Evolutionary conservation across 2,329 filamentous ascomycete species (phyloP), one percentile per base, ranked within the genome.

Genomic region (Cercospora sojina): DNA sequence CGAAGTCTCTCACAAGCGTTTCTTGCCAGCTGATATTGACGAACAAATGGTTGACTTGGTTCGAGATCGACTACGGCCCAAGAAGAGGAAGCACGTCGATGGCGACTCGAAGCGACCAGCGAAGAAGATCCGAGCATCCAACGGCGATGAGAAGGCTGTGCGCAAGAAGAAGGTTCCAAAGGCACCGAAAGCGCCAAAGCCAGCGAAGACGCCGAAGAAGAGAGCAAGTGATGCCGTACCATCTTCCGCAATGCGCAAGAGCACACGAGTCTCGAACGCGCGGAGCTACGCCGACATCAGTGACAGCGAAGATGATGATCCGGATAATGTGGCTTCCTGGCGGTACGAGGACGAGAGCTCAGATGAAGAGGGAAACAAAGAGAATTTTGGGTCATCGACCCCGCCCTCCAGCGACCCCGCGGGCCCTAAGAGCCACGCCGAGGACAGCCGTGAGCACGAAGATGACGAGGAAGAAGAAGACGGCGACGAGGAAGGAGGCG

Each of bases 1-100:
- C 75, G 87, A 91, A 73, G 93, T 97, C 74, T 92, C 93, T 0
- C 89, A 92, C 77, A 96, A 90, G 82, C 89, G 90, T 66, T 97
- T 91, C 76, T 85, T 97, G 10, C 90, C 92, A 0, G 90, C 93
- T 13, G 90, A 89, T 25, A 79, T 83, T 5, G 90, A 92, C 47
- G 90, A 93, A 66, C 84, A 86, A 62, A 83, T 98, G 29, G 93
- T 97, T 71, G 87, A 88, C 20, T 78, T 93, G 55, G 91, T 97
- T 66, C 88, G 89, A 73, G 88, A 78, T 47, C 82, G 81, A 16
- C 81, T 96, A 77, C 92, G 90, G 82, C 82, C 81, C 31, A 87
- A 83, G 79, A 83, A 83, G 75, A 72, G 77, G 25, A 79, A 77
- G 69, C 67, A 74, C 1, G 78, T 47, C 47, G 67, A 67, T 47